Conservation (phyloP, 768 basidiomycete species). For the Piloderma croceum region DNA sequence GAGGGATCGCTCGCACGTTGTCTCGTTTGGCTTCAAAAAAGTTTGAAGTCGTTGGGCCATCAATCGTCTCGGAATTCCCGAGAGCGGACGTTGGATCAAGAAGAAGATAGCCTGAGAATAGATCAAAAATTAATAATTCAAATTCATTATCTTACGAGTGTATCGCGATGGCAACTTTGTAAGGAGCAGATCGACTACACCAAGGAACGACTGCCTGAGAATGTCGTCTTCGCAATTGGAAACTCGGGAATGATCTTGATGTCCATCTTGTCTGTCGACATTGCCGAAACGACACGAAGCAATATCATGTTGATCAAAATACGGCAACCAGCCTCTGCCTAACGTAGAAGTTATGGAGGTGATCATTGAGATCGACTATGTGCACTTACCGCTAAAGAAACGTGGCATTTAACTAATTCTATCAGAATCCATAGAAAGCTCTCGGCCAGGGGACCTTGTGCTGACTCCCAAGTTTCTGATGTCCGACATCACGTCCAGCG, state of each 20-base stretch:
- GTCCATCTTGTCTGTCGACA: slow-evolving; percentile 8
- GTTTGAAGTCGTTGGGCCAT: slow-evolving; percentile 11
- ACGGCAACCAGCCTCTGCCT: slow-evolving; percentile 20
- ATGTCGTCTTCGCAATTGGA: slow-evolving; percentile 16
- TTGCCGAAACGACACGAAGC: slow-evolving; percentile 15
- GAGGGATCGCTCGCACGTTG: slow-evolving; percentile 12
- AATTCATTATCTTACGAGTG: slow-evolving; percentile 8
- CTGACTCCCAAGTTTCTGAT: slow-evolving; percentile 3
- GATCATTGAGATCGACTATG: too few species aligned
- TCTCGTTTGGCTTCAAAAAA: slow-evolving; percentile 16
- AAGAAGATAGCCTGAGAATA: slow-evolving; percentile 13
- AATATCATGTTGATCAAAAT: slow-evolving; percentile 17
- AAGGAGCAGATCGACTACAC: slow-evolving; percentile 13
- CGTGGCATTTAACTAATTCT: slow-evolving; percentile 11
- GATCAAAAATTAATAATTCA: too few species aligned
- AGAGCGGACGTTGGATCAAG: slow-evolving; percentile 7
- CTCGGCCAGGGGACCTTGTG: too few species aligned
- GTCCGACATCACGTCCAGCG: slow-evolving; percentile 3
- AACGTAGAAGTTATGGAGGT: neutral
- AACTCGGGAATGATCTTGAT: slow-evolving; percentile 21
- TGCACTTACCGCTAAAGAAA: slow-evolving; percentile 14
- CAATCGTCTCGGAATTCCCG: slow-evolving; percentile 7
- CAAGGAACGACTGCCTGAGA: slow-evolving; percentile 15
- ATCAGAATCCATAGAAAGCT: slow-evolving; percentile 11
- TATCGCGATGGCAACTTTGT: slow-evolving; percentile 10